Percentiles rank a stretch among this genome's conserved stretches.
Evolutionary conservation across 73 alveolate species (phyloP).

Genomic region (Paramecium sonneborni): DNA sequence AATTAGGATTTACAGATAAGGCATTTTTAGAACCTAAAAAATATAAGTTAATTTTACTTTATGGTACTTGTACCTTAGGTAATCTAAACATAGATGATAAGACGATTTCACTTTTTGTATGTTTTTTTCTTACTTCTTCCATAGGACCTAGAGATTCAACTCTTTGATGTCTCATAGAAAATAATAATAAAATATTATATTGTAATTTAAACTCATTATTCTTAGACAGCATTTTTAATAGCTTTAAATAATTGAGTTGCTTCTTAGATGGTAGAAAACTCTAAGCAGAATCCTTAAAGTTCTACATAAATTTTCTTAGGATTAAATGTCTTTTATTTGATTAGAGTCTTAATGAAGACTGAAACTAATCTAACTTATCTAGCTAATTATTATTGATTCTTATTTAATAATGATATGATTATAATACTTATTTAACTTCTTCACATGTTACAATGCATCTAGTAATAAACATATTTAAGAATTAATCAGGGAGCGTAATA

Average conservation of each 20-base stretch:
- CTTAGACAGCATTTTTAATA: background rate
- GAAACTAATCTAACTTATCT: background rate
- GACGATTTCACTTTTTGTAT: background rate
- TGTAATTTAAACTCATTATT: background rate
- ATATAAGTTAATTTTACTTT: background rate
- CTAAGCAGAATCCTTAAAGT: constrained; percentile 12
- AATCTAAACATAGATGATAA: background rate
- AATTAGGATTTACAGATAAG: background rate
- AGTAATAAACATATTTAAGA: background rate
- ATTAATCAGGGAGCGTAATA: background rate
- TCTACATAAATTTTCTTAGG: background rate
- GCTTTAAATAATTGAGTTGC: background rate
- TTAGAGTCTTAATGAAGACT: background rate
- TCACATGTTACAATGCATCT: background rate
- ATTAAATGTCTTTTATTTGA: background rate
- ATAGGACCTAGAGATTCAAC: background rate
- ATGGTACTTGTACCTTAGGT: background rate
- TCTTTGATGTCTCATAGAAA: background rate
- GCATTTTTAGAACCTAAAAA: background rate
- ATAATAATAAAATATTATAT: background rate
- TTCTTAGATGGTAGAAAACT: background rate
- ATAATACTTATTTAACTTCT: background rate
- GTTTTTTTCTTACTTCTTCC: background rate
- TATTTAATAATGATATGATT: background rate
- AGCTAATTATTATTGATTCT: background rate